A percentile compares a stretch with the other conserved stretches of the same genome.
These are phyloP conservation scores for Chytridium lagenaria DNA, from an alignment of 371 early-diverging fungal genomes.

Conservation along the genomic window DNA sequence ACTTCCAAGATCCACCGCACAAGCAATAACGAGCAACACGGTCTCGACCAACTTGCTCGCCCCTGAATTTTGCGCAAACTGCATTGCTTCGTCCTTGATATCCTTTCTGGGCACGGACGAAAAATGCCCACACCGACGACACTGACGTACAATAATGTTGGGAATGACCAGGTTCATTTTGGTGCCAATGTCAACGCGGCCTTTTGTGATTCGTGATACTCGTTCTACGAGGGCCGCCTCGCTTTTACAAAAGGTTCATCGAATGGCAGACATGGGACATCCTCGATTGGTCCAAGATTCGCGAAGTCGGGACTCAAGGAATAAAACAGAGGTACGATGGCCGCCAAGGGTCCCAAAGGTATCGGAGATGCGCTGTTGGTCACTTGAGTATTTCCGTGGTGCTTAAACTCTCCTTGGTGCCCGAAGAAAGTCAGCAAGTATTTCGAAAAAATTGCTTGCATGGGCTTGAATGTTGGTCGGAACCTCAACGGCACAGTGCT, in stretches of 20 bases:
- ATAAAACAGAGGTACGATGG: neutral
- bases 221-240: neutral
- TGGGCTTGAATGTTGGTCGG: constrained; percentile 4
- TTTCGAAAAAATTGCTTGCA: neutral
- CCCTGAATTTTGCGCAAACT: neutral
- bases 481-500: neutral
- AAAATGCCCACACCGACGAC: constrained; percentile 13
- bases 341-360: constrained; percentile 12
- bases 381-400: neutral
- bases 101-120: constrained; percentile 8
- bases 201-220: neutral
- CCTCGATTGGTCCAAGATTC: neutral
- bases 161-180: neutral
- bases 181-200: constrained; percentile 2
- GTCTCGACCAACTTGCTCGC: neutral
- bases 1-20: constrained; percentile 13
- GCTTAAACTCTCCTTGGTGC: neutral
- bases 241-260: neutral
- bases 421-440: neutral
- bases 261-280: neutral
- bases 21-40: neutral
- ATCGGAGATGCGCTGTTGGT: neutral
- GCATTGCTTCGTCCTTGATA: neutral
- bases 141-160: neutral
- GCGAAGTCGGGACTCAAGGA: neutral